These are phyloP conservation scores for Buxus sempervirens DNA, from an alignment of 164 flowering plant species.

Conservation along the genomic window DNA sequence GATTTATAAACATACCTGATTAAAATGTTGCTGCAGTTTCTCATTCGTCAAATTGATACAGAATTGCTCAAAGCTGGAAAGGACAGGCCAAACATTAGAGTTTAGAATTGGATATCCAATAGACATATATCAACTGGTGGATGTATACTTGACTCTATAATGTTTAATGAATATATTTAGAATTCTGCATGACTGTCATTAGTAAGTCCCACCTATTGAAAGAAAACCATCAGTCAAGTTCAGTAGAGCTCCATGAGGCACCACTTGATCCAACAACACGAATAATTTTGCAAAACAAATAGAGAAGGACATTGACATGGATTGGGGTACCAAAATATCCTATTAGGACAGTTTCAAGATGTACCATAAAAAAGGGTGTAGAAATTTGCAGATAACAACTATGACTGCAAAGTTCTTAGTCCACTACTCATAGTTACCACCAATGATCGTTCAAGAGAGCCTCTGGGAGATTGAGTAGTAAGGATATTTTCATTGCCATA, in stretches of 20 bases:
- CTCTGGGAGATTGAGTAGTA: no score
- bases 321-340: no score
- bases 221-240: neutral
- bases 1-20: constrained; percentile 67
- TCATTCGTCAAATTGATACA: constrained; percentile 99
- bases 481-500: no score
- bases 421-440: no score
- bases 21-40: constrained; percentile 99
- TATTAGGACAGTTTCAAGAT: no score
- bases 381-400: no score
- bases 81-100: neutral
- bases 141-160: neutral
- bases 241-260: neutral
- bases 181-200: neutral
- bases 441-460: no score
- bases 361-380: no score
- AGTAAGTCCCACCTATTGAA: neutral
- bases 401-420: no score
- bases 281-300: no score
- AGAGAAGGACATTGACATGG: no score
- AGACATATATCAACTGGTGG: neutral
- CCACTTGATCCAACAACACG: no score
- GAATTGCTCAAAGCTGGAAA: constrained; percentile 95
- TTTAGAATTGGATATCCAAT: neutral
- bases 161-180: neutral